Conservation (phyloP, 768 basidiomycete genomes). For the Amyloporia xantha region DNA sequence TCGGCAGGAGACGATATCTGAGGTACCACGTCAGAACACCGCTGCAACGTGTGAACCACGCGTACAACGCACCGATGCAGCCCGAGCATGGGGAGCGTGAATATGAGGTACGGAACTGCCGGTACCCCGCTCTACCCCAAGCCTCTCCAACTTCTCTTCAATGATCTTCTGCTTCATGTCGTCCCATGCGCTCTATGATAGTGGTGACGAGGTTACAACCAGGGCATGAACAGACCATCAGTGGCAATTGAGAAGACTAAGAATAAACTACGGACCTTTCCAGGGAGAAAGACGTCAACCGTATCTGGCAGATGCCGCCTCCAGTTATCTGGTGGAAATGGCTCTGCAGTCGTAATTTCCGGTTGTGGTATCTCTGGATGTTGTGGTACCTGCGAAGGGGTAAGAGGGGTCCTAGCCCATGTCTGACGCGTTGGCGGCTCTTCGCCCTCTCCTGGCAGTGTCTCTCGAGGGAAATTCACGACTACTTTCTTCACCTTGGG, state of each 20-base stretch:
- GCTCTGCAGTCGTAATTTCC: slow-evolving; percentile 40
- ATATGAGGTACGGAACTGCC: slow-evolving; percentile 51
- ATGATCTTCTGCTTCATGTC: slow-evolving; percentile 61
- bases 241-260: background rate
- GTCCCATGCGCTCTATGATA: slow-evolving; percentile 63
- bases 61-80: slow-evolving; percentile 63
- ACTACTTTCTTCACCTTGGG: slow-evolving; percentile 57
- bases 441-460: slow-evolving; percentile 30
- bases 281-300: slow-evolving; percentile 78
- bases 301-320: slow-evolving; percentile 51
- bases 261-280: slow-evolving; percentile 45
- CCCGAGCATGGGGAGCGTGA: slow-evolving; percentile 72
- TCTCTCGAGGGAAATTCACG: slow-evolving; percentile 73
- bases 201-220: slow-evolving; percentile 8
- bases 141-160: slow-evolving; percentile 73
- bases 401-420: slow-evolving; percentile 60
- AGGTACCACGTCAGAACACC: slow-evolving; percentile 9
- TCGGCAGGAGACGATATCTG: slow-evolving; percentile 91
- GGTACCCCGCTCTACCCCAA: slow-evolving; percentile 69
- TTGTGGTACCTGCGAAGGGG: slow-evolving; percentile 28
- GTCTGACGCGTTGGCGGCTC: slow-evolving; percentile 34
- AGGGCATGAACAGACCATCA: background rate
- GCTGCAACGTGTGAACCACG: slow-evolving; percentile 5
- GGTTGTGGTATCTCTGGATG: slow-evolving; percentile 22
- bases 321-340: slow-evolving; percentile 62